A percentile compares a stretch with the other conserved stretches of the same genome.
Evolutionary conservation across 2,329 filamentous ascomycete species (phyloP).

Genomic region (Trichoderma sp.): DNA sequence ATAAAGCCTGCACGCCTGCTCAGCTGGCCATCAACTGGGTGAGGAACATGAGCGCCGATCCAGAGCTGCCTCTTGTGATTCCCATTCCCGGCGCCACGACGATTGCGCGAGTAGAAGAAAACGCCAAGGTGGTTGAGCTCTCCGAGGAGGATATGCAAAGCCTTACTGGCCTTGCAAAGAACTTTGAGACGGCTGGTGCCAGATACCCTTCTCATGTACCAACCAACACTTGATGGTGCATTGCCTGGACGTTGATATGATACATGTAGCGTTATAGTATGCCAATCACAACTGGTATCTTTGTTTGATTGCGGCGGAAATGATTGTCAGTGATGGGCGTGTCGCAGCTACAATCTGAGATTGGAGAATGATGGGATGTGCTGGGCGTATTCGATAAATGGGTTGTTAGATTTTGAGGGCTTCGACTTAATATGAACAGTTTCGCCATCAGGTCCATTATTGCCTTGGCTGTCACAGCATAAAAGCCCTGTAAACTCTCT

Average conservation of each 20-base stretch:
- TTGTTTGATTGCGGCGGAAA: not conserved
- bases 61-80: conserved; percentile 59
- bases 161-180: conserved; percentile 51
- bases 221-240: conserved; percentile 39
- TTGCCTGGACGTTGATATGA: too few relatives aligned
- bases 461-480: too few relatives aligned
- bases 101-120: conserved; percentile 60
- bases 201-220: conserved; percentile 49
- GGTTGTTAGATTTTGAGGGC: not conserved
- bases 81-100: conserved; percentile 68
- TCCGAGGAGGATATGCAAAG: conserved; percentile 52
- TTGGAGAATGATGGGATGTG: not conserved
- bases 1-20: conserved; percentile 60
- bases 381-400: not conserved
- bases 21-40: conserved; percentile 73
- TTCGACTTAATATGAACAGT: too few relatives aligned
- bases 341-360: not conserved
- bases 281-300: not conserved
- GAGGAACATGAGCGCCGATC: conserved; percentile 48
- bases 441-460: too few relatives aligned
- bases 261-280: not conserved
- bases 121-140: conserved; percentile 52
- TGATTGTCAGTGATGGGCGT: not conserved
- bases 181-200: conserved; percentile 50
- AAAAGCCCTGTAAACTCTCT: too few relatives aligned